These are phyloP conservation scores for Trametes pubescens DNA, from an alignment of 1,284 basidiomycete genomes.

Conservation along the genomic window DNA sequence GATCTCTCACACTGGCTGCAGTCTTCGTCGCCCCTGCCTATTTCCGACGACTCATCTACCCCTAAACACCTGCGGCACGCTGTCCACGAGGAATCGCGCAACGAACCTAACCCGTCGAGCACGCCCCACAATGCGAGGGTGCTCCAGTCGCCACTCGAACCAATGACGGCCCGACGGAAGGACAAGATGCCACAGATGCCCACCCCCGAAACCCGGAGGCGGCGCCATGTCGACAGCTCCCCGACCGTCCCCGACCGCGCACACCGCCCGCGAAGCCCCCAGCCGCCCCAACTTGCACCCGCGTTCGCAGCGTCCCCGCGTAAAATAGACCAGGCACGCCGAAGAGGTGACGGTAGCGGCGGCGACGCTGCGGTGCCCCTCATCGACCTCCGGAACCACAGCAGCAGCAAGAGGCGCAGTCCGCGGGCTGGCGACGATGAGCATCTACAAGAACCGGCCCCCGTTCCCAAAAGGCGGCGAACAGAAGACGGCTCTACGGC, in stretches of 20 bases:
- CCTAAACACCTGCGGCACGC: background rate
- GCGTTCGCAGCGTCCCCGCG: background rate
- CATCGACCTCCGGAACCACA: conserved; percentile 20
- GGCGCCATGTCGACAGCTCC: conserved; percentile 2
- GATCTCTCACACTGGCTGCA: conserved; percentile 27
- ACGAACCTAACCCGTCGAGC: background rate
- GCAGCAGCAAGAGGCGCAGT: conserved; percentile 23
- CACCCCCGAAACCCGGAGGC: conserved; percentile 19
- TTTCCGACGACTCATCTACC: background rate
- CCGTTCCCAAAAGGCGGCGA: conserved; percentile 16
- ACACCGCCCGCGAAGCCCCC: background rate
- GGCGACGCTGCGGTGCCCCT: conserved; percentile 7
- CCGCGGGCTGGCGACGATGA: background rate
- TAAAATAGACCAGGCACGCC: background rate
- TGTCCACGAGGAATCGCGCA: background rate
- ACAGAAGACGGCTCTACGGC: background rate
- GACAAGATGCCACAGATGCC: conserved; percentile 21
- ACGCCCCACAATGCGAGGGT: conserved; percentile 10
- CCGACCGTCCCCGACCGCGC: background rate
- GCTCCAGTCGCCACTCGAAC: conserved; percentile 20
- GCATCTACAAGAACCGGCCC: background rate
- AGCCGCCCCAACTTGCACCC: background rate
- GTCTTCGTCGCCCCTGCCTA: conserved; percentile 18
- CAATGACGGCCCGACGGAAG: conserved; percentile 7
- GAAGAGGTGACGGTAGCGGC: background rate